phyloP scores from a whole-genome alignment of 2,329 filamentous ascomycete species.

The Knoxdaviesia capensis region DNA sequence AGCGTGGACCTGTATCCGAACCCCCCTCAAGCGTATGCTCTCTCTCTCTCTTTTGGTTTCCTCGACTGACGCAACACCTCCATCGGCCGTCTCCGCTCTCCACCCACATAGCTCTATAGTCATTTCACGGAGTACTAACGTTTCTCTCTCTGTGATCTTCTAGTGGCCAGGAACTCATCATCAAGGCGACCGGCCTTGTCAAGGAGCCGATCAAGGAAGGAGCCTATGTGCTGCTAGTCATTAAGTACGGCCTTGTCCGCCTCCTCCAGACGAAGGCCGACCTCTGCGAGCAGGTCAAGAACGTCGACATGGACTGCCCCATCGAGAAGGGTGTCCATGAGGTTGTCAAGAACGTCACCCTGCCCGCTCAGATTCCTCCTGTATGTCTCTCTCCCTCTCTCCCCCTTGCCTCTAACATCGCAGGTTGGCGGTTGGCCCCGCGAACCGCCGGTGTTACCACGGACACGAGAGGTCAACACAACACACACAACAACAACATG shows the following conservation, averaged over 20 bases:
- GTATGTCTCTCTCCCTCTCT: conserved; percentile 30
- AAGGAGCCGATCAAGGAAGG: conserved; percentile 53
- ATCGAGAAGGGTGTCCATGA: conserved; percentile 57
- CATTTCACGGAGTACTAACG: conserved; percentile 7
- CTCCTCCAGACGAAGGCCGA: conserved; percentile 66
- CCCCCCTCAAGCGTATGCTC: conserved; percentile 63
- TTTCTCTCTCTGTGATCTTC: conserved; percentile 3
- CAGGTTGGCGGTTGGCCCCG: too few species aligned
- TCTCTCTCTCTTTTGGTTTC: background rate
- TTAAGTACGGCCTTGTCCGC: conserved; percentile 88
- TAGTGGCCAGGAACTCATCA: conserved; percentile 60
- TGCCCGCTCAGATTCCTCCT: conserved; percentile 74
- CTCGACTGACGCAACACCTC: background rate
- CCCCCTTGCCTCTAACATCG: too few species aligned
- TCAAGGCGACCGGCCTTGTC: conserved; percentile 62
- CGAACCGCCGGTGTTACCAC: background rate
- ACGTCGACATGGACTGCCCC: conserved; percentile 79
- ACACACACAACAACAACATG: too few species aligned
- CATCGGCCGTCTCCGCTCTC: conserved; percentile 2
- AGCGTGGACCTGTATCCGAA: conserved; percentile 69
- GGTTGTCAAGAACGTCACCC: conserved; percentile 62
- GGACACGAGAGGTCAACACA: background rate
- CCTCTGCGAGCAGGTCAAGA: conserved; percentile 72
- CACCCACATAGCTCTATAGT: background rate
- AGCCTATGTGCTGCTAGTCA: conserved; percentile 61